Evolutionary conservation across 164 flowering plant genomes (phyloP).

Genomic region (Chloranthus sessilifolius): DNA sequence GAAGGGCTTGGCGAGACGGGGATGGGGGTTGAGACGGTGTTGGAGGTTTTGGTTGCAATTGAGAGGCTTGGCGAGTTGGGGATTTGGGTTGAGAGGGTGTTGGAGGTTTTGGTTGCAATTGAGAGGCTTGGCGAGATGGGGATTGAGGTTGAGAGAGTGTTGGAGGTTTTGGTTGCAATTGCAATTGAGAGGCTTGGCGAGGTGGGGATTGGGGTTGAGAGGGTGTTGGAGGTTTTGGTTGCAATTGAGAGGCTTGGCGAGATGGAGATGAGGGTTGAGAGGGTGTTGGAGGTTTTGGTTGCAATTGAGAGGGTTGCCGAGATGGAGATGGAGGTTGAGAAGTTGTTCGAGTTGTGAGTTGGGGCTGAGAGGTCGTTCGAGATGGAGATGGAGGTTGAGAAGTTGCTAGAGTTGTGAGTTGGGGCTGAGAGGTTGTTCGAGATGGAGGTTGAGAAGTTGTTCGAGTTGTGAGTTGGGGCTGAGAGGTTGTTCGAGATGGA

Average conservation of each 20-base stretch:
- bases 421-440: too few species aligned
- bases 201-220: constrained; percentile 2
- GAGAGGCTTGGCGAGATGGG: constrained; percentile 7
- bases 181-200: constrained; percentile 7
- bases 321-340: constrained; percentile 8
- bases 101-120: constrained; percentile 3
- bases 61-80: constrained; percentile 1
- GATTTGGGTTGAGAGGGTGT: constrained; percentile 5
- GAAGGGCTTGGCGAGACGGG: constrained; percentile 6
- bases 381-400: constrained; percentile 12
- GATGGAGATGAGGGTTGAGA: constrained; percentile 3
- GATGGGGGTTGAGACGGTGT: constrained; percentile 4
- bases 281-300: too few species aligned
- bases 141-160: constrained; percentile 9
- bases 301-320: background rate
- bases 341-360: constrained; percentile 5
- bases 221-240: too few species aligned
- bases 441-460: constrained; percentile 1
- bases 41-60: too few species aligned
- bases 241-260: constrained; percentile 9
- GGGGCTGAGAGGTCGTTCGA: constrained; percentile 5
- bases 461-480: constrained; percentile 5
- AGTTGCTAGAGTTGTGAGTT: constrained; percentile 5
- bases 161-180: constrained; percentile 5
- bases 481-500: too few species aligned